Base-by-base conservation (phyloP, 495 filamentous ascomycete genomes). In the Amniculicola lignicola region DNA sequence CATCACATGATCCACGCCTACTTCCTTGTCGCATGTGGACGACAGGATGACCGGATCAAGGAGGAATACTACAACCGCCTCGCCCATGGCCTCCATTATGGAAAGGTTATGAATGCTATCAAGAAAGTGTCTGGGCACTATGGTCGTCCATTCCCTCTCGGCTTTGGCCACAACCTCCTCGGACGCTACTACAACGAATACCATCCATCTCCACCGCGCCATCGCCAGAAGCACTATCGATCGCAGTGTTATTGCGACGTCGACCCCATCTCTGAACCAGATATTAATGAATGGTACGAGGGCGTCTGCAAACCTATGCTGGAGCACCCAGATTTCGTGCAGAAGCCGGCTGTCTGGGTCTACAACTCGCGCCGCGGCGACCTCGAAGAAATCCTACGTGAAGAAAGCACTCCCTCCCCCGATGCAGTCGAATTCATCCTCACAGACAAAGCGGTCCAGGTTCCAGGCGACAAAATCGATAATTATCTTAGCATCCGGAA, bases 1-100 rank as follows among this genome's bases (percentile, higher is more conserved):
- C 64, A 67, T 35, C 64, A 67, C 24, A 67, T 67, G 64, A 64
- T 67, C n/a, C 64, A 67, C 33, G 57, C 51, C 12, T 67, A 57
- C 53, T 64, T 67, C 23, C 49, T 67, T 4, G 25, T 60, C 36
- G 51, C 53, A 4, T 59, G 56, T 44, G 54, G 51, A 10, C 52
- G 55, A 0, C 43, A 55, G 23, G 35, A 33, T 1, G 36, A 41
- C 15, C n/a, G n/a, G n/a, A n/a, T n/a, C n/a, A 44, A 56, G 9
- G 61, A 61, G 31, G 43, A 33, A 23, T 41, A 25, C 1, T 54
- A 61, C 12, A 47, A 43, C 3, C 51, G 64, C 25, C 56, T 66
- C 4, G 29, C 5, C 5, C 61, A 64, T 50, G 61, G 57, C 22
- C 16, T 46, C 15, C 56, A 53, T 28, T 67, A 61, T 36, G 56